Conservation (phyloP, 805 yeast genomes). For the Zygotorulaspora florentina region DNA sequence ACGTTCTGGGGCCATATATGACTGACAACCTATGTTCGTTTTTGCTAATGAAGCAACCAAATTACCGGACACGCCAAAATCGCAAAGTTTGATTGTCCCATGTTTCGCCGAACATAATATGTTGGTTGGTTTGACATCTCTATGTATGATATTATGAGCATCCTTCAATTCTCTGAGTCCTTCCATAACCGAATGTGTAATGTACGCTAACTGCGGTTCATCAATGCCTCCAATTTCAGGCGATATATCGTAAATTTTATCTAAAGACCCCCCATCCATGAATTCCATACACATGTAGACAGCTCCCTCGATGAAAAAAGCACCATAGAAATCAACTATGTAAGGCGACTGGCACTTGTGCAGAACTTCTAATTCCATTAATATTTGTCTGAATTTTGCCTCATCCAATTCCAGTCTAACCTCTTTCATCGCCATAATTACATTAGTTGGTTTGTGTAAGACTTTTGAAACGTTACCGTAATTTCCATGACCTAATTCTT, state of each 20-base stretch:
- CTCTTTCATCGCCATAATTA: slow-evolving; percentile 96
- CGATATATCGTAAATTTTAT: slow-evolving; percentile 66
- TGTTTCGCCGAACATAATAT: slow-evolving; percentile 66
- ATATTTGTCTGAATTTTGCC: slow-evolving; percentile 84
- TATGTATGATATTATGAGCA: slow-evolving; percentile 84
- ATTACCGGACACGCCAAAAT: slow-evolving; percentile 94
- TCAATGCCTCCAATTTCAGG: slow-evolving; percentile 53
- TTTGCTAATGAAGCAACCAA: slow-evolving; percentile 91
- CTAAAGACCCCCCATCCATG: slow-evolving; percentile 95
- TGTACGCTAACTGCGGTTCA: slow-evolving; percentile 75
- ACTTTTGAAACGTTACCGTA: slow-evolving; percentile 95
- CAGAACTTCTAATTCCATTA: slow-evolving; percentile 92
- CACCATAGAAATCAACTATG: slow-evolving; percentile 95
- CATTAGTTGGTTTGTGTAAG: slow-evolving; percentile 85
- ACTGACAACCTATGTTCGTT: slow-evolving; percentile 95
- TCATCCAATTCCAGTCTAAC: slow-evolving; percentile 91
- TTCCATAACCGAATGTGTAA: slow-evolving; percentile 71
- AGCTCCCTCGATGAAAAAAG: slow-evolving; percentile 95
- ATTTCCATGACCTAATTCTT: slow-evolving; percentile 91
- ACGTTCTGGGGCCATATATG: slow-evolving; percentile 98
- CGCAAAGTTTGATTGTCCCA: slow-evolving; percentile 91
- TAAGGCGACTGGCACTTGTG: slow-evolving; percentile 88
- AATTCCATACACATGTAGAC: slow-evolving; percentile 97
- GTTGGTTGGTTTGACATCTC: slow-evolving; percentile 97
- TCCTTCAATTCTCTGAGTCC: slow-evolving; percentile 87